Evolutionary conservation across 2,329 filamentous ascomycete species (phyloP), one percentile per base, ranked within the genome.

Genomic region (Colletotrichum gigasporum): DNA sequence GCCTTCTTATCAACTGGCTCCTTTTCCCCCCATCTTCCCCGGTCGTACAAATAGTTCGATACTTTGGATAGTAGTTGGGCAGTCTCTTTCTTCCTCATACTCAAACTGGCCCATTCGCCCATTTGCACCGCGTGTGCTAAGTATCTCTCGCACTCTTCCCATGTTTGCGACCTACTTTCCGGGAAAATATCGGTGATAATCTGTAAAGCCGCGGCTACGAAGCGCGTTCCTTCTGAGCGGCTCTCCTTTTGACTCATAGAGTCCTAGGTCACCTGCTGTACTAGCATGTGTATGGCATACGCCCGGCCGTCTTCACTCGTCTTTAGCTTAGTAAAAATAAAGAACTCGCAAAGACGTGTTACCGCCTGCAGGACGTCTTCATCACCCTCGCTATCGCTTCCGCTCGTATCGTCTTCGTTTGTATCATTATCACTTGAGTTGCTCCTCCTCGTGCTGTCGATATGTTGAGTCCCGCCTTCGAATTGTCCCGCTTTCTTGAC

Each of bases 41-140:
- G 20, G 42, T 47, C 22, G 24, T 24, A 56, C 8, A 75, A 61
- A 68, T 71, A 75, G 2, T 44, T 0, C 9, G 69, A 69, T 8
- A 72, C 58, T 35, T 53, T 51, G 7, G 2, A 20, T 22, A 74
- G 54, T 22, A 72, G 57, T 5, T 14, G 24, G 2, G 55, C 61
- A 39, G 59, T 53, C 11, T 60, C 45, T 28, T 62, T 41, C 42
- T 68, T 55, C 14, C 65, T 63, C 14, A 47, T 51, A 56, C 70
- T 65, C 2, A 67, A 12, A 24, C 71, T 62, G 2, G 71, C 68
- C 74, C 69, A 75, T 9, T 69, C 55, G 7, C 59, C 67, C 16
- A 68, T 66, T 35, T 57, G 68, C 28, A 72, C 44, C 14, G 72
- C 71, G 63, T 78, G 74, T 18, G 67, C 57, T 11, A 76, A 37